Base-by-base conservation (phyloP, 2,329 filamentous ascomycete species). In the Fusarium liriodendri region DNA sequence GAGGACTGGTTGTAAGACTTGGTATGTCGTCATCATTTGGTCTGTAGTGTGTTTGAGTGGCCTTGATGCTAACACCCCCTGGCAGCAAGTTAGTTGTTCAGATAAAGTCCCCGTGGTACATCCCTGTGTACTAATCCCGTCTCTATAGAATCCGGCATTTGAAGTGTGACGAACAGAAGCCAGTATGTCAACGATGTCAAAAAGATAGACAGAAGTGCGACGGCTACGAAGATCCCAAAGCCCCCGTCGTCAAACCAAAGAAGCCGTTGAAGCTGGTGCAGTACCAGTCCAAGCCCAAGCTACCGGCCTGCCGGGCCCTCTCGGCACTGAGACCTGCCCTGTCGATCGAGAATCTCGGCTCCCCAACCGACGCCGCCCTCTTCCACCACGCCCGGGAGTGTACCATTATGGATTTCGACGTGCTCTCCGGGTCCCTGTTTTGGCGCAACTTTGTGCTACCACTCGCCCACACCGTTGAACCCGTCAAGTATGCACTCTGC, bases 101-200 rank as follows among this genome's bases (percentile, higher is more conserved):
- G 32, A 27, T 3, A 47, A 27, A 55, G 27, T 9, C 22, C 55
- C n/a, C 27, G 8, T n/a, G 25, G 27, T n/a, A 11, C 27, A 52
- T 52, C 11, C 20, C 10, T 2, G 27, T 14, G 14, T 37, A 25
- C 62, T 60, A 29, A 70, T 33, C 29, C 20, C n/a, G 8, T 29
- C 64, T 27, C 7, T 29, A 37, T 35, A 74, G 72, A 69, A 73
- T 67, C 16, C 72, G 71, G 3, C 72, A 74, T 64, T 32, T 74
- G 18, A 74, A 74, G 54, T 74, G 72, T 6, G 72, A 74, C 35
- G 72, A 73, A 47, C 62, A 29, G 16, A 70, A 57, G 22, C 72
- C 71, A 2, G 38, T 42, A 9, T 74, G 71, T 5, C 54, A 55
- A 16, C 54, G 71, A 22, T 74, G 71, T 16, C 18, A 40, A 20